Base-by-base conservation (phyloP, 2,329 filamentous ascomycete species). In the Alternaria sp. region DNA sequence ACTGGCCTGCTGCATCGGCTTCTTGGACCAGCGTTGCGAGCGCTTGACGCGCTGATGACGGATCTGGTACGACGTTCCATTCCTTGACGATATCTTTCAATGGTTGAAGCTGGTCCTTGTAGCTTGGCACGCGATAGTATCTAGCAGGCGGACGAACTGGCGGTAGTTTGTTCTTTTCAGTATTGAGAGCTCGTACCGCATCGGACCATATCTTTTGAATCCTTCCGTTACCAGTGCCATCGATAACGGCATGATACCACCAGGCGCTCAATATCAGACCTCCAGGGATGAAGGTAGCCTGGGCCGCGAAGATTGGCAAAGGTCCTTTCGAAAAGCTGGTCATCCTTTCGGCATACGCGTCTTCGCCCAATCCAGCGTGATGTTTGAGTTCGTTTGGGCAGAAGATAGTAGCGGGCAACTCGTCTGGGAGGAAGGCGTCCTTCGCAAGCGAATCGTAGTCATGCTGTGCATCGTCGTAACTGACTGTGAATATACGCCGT, bases 211-310 rank as follows among this genome's bases (percentile, higher is more conserved):
- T 21, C 21, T 65, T 43, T 25, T 67, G 69, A 0, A 73, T 57
- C 15, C 52, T 62, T 8, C 62, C 57, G 11, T 70, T 63, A 0
- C 69, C 70, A 4, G 47, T 62, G 6, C 68, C 70, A 50, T 75
- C 73, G 10, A 65, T 36, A 15, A 70, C 63, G 25, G 59, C 65
- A 58, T 78, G 75, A 59, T 75, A 66, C 9, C 64, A 59, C 62
- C 73, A 76, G 2, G 71, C 55, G 45, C 73, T 76, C 19, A 77
- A 49, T 9, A 77, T 61, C 9, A 77, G 61, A 1, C 75, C 75
- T n/a, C 71, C 72, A 2, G 65, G 66, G 15, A 77, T 68, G 50
- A 75, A 77, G 10, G 64, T 71, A 9, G 69, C 70, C 50, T 75
- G 70, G 3, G 68, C 54, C 9, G 68, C 67, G 12, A 77, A 62